Evolutionary conservation across 2,329 filamentous ascomycete genomes (phyloP), one percentile per base, ranked within the genome.

Genomic region (Colletotrichum abscissum): DNA sequence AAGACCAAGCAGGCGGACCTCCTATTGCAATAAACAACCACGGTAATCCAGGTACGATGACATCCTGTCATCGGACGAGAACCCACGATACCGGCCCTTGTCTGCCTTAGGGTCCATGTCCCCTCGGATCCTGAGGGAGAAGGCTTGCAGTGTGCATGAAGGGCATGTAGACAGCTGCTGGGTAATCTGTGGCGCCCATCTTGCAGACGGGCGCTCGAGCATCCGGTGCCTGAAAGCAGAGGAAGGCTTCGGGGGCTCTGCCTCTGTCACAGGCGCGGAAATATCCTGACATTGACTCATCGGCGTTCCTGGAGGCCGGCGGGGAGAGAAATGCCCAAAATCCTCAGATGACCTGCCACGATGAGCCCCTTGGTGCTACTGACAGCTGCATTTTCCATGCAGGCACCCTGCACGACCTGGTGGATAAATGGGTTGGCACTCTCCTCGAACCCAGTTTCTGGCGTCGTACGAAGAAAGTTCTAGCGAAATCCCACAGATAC

Each of bases 351-450:
- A 54, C 26, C 33, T 55, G 54, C 26, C 24, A 46, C 24, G 22
- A 59, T 30, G 14, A 56, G 60, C 56, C 33, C 35, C 56, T 14
- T 60, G 38, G 62, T 73, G 49, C 59, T 38, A 73, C 71, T 73
- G 71, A 70, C 67, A 71, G 71, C 60, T 63, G 46, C 38, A 52
- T 62, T 22, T 60, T 56, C 16, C 7, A 64, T 65, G 70, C 67
- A 73, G 70, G 67, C 70, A 65, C 67, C 67, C 60, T 55, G 55
- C 26, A 26, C 46, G 38, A 62, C 70, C 33, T 42, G 33, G 14
- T 49, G 28, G 22, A 7, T 42, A 19, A 42, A 8, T 19, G 38
- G 14, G 14, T 11, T 38, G 16, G 33, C 52, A 22, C 49, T 46
- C 28, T 19, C n/a, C 24, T 56, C 52, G 26, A 64, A 42, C 56